Evolutionary conservation across 305 asterid species (phyloP).

Genomic region (Rubia peregrina): DNA sequence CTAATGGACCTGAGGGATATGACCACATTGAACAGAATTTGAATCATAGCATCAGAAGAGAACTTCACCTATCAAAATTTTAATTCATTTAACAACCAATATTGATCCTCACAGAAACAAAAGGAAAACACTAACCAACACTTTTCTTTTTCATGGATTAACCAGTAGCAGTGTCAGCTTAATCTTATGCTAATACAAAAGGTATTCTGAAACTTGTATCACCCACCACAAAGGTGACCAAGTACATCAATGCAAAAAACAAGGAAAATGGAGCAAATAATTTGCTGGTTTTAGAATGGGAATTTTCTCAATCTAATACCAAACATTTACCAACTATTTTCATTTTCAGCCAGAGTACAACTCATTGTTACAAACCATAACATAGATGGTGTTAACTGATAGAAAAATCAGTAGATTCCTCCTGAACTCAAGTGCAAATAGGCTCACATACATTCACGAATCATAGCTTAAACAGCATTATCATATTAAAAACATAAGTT

Average conservation of each 20-base stretch:
- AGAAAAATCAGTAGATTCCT: not conserved
- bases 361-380: not conserved
- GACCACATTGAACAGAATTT: not conserved
- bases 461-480: not conserved
- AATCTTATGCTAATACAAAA: not conserved
- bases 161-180: not conserved
- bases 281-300: not conserved
- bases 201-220: not conserved
- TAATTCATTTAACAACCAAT: constrained; percentile 3
- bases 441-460: not conserved
- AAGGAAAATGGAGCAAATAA: not conserved
- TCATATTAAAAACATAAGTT: no score
- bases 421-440: not conserved
- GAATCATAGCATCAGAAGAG: no score
- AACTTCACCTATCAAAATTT: not conserved
- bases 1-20: not conserved
- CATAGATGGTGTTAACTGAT: not conserved
- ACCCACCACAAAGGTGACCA: not conserved
- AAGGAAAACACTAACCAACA: not conserved
- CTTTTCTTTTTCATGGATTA: not conserved
- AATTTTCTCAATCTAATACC: not conserved
- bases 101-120: not conserved
- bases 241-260: not conserved
- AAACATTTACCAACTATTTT: not conserved
- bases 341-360: constrained; percentile 2